Conservation (phyloP, 169 alveolate species). For the Amoebophrya sp. region DNA sequence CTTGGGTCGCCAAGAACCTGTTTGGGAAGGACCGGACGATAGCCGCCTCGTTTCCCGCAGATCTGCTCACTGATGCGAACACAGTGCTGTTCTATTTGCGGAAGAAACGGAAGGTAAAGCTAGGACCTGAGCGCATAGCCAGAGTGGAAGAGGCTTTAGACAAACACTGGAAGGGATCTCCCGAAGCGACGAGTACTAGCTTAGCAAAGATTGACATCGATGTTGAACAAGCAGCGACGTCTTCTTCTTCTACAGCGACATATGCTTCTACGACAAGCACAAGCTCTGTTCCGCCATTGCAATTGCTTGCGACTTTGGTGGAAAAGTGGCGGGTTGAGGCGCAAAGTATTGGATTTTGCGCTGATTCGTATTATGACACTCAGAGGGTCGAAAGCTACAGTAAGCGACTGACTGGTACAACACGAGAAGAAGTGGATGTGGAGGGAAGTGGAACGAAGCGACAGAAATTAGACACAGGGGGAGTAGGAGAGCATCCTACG, state of each 20-base stretch:
- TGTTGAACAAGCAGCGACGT: no score
- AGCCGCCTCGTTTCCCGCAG: not conserved
- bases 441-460: not conserved
- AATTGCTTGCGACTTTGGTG: not conserved
- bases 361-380: not conserved
- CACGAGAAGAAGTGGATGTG: not conserved
- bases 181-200: no score
- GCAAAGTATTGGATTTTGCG: not conserved
- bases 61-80: not conserved
- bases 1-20: not conserved
- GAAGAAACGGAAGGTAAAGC: not conserved
- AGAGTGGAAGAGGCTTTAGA: not conserved
- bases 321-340: conserved; percentile 20
- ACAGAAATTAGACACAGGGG: not conserved
- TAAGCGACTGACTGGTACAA: not conserved
- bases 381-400: not conserved
- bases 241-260: no score
- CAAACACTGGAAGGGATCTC: not conserved
- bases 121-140: not conserved
- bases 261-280: no score
- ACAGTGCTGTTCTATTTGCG: not conserved
- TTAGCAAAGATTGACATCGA: no score
- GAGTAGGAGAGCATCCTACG: not conserved
- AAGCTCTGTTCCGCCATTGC: not conserved
- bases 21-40: not conserved